Percentiles rank a stretch among this genome's conserved stretches.
Conservation (phyloP, 1,284 basidiomycete species). For the Pseudozyma hubeiensis region DNA sequence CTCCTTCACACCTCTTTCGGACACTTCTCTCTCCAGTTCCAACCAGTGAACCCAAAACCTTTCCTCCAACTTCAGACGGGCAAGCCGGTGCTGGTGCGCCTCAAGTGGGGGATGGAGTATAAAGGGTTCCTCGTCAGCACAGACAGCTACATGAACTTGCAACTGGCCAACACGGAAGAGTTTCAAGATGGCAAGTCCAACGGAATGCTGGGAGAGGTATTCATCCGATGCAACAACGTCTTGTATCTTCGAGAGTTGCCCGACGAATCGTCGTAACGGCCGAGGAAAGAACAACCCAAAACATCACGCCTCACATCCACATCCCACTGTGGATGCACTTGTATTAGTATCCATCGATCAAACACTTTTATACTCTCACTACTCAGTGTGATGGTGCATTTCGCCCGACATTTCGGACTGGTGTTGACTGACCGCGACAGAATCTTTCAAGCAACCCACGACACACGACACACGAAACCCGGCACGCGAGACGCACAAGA, state of each 20-base stretch:
- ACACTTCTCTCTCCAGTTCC: slow-evolving; percentile 72
- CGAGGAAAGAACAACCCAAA: not conserved
- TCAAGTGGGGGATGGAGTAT: slow-evolving; percentile 99
- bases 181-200: slow-evolving; percentile 96
- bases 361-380: not conserved
- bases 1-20: not conserved
- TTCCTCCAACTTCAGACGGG: slow-evolving; percentile 98
- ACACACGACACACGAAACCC: too few species aligned
- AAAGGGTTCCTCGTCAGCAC: slow-evolving; percentile 98
- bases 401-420: not conserved
- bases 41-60: slow-evolving; percentile 97
- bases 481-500: not conserved
- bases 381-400: not conserved
- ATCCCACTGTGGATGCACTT: not conserved
- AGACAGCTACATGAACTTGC: slow-evolving; percentile 99
- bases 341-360: slow-evolving; percentile 26
- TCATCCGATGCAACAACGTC: slow-evolving; percentile 79
- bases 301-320: not conserved
- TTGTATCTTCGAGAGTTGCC: slow-evolving; percentile 63
- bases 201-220: slow-evolving; percentile 95
- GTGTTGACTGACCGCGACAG: too few species aligned
- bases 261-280: slow-evolving; percentile 40
- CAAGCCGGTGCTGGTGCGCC: slow-evolving; percentile 90
- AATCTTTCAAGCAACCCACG: too few species aligned
- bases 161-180: slow-evolving; percentile 98